These are phyloP conservation scores for Cordyceps javanica DNA, from an alignment of 2,329 filamentous ascomycete species.

Conservation along the genomic window DNA sequence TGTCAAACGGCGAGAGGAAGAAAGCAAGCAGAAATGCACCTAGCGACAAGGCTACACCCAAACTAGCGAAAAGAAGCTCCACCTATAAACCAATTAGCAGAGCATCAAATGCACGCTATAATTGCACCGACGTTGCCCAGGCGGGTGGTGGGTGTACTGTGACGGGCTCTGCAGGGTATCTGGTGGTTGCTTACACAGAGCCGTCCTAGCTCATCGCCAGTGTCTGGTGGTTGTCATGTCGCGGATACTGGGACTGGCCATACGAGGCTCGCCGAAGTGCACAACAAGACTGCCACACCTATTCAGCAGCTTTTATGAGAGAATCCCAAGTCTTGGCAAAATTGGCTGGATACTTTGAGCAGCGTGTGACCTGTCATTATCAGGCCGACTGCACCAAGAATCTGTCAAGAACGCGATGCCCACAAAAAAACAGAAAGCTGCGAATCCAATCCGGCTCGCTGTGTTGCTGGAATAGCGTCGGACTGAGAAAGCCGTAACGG, in stretches of 20 bases:
- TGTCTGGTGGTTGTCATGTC: neutral
- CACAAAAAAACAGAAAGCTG: conserved; percentile 4
- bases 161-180: neutral
- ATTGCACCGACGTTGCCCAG: neutral
- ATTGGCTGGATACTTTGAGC: neutral
- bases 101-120: neutral
- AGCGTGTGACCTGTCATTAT: conserved; percentile 11
- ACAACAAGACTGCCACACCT: neutral
- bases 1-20: neutral
- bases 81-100: neutral
- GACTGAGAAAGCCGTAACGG: neutral
- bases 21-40: neutral
- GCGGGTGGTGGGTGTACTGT: neutral
- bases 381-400: neutral
- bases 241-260: neutral
- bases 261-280: neutral
- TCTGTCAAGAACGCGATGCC: neutral
- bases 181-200: conserved; percentile 2
- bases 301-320: neutral
- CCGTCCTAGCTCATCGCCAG: neutral
- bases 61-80: neutral
- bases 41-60: conserved; percentile 1
- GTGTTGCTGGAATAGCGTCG: conserved; percentile 3
- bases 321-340: conserved; percentile 5
- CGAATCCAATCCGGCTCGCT: neutral